Conservation (phyloP, 2,329 filamentous ascomycete species). For the Dendryphion nanum region DNA sequence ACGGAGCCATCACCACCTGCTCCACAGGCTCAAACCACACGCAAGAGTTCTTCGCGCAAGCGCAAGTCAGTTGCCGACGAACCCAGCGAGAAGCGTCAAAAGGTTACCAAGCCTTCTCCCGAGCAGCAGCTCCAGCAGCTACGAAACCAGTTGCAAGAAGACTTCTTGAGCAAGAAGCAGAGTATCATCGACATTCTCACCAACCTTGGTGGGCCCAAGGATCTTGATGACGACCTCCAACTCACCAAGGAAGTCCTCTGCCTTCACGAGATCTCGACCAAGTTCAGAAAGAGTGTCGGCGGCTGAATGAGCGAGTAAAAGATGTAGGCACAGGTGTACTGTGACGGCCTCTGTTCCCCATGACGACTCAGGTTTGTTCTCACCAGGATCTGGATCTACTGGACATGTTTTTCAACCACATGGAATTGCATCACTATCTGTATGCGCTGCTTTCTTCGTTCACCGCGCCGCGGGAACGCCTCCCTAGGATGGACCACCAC, state of each 20-base stretch:
- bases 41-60: slow-evolving; percentile 32
- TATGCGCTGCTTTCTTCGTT: slow-evolving; percentile 4
- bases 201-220: slow-evolving; percentile 32
- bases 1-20: slow-evolving; percentile 31
- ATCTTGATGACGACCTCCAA: slow-evolving; percentile 33
- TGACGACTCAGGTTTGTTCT: slow-evolving; percentile 27
- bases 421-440: slow-evolving; percentile 4
- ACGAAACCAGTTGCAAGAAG: slow-evolving; percentile 28
- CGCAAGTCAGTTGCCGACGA: slow-evolving; percentile 35
- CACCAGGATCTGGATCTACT: slow-evolving; percentile 2
- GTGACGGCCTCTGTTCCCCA: slow-evolving; percentile 9
- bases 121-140: slow-evolving; percentile 35
- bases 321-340: slow-evolving; percentile 16
- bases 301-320: slow-evolving; percentile 31
- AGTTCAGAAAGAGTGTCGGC: slow-evolving; percentile 29
- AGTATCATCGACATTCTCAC: slow-evolving; percentile 32
- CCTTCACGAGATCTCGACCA: slow-evolving; percentile 34
- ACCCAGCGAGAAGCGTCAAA: slow-evolving; percentile 32
- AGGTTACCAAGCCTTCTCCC: slow-evolving; percentile 26
- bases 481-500: too few relatives aligned
- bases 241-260: slow-evolving; percentile 34
- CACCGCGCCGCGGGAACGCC: slow-evolving; percentile 11
- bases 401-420: background rate
- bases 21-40: slow-evolving; percentile 13
- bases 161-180: slow-evolving; percentile 36